A percentile compares a stretch with the other conserved stretches of the same genome.
phyloP scores from a whole-genome alignment of 1,139 yeast genomes.

The Lodderomyces elongisporus region DNA sequence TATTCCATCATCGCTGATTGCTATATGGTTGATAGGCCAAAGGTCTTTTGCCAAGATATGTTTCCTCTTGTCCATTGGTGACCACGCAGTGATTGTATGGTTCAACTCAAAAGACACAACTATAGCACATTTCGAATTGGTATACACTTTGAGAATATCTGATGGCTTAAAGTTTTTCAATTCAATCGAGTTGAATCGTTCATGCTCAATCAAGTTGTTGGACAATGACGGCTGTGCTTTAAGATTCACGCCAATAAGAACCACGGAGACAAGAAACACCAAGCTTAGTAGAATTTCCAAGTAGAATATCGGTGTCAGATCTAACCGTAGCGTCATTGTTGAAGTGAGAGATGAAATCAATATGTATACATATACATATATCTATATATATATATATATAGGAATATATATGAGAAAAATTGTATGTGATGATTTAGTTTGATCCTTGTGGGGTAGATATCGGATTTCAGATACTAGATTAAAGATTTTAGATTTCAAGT shows the following conservation, averaged over 20 bases:
- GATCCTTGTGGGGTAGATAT: no score
- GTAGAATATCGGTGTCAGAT: background rate
- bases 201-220: conserved; percentile 1
- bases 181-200: conserved; percentile 41
- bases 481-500: no score
- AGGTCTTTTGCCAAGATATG: conserved; percentile 51
- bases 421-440: no score
- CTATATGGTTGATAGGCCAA: conserved; percentile 66
- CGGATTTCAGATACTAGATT: no score
- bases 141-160: conserved; percentile 56
- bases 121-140: conserved; percentile 53
- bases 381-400: no score
- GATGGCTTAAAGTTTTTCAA: conserved; percentile 44
- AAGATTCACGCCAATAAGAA: background rate
- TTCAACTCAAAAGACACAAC: conserved; percentile 71
- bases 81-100: conserved; percentile 68
- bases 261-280: conserved; percentile 1
- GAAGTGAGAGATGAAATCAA: no score
- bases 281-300: background rate
- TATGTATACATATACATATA: no score
- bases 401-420: no score
- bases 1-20: conserved; percentile 57
- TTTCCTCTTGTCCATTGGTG: conserved; percentile 42
- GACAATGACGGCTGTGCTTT: background rate
- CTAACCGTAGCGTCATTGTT: background rate